Percentiles rank a stretch among this genome's conserved stretches.
phyloP scores from a whole-genome alignment of 192 early-diverging fungal species.

The Coemansia sp. region DNA sequence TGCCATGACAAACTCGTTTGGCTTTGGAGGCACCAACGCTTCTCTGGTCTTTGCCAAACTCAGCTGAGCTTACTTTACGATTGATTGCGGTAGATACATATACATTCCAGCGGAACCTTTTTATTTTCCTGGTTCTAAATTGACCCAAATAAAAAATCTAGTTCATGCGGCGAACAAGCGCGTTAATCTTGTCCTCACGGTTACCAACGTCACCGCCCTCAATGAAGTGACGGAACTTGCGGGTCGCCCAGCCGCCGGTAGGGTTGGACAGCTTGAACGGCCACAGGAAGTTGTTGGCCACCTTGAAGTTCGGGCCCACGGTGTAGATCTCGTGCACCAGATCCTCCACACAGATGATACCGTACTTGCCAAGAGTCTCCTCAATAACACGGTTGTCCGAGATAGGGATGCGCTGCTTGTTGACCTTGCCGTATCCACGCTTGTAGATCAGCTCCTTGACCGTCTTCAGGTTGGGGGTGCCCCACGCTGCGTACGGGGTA shows the following conservation, averaged over 20 bases:
- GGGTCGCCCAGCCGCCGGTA: constrained; percentile 88
- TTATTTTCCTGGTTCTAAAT: neutral
- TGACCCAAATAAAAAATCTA: constrained; percentile 50
- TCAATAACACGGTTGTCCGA: constrained; percentile 96
- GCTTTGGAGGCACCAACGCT: constrained; percentile 10
- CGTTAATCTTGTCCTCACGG: constrained; percentile 97
- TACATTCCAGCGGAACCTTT: neutral
- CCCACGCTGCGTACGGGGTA: constrained; percentile 91
- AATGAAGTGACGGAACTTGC: constrained; percentile 96
- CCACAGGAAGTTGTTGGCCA: constrained; percentile 99
- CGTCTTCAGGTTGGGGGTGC: constrained; percentile 97
- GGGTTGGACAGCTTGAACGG: constrained; percentile 99
- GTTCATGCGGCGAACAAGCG: constrained; percentile 94
- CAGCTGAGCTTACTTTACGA: neutral
- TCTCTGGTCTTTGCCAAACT: constrained; percentile 60
- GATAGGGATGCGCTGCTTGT: constrained; percentile 96
- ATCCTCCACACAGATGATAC: constrained; percentile 98
- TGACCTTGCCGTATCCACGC: constrained; percentile 98
- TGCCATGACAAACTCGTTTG: constrained; percentile 56
- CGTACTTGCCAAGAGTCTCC: constrained; percentile 85
- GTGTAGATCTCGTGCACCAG: constrained; percentile 98
- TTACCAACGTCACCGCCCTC: constrained; percentile 98
- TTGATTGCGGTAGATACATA: neutral
- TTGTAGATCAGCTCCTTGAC: constrained; percentile 99
- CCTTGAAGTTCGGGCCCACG: constrained; percentile 96